Conservation (phyloP, 129 eudicot species). For the Scalesia atractyloides region DNA sequence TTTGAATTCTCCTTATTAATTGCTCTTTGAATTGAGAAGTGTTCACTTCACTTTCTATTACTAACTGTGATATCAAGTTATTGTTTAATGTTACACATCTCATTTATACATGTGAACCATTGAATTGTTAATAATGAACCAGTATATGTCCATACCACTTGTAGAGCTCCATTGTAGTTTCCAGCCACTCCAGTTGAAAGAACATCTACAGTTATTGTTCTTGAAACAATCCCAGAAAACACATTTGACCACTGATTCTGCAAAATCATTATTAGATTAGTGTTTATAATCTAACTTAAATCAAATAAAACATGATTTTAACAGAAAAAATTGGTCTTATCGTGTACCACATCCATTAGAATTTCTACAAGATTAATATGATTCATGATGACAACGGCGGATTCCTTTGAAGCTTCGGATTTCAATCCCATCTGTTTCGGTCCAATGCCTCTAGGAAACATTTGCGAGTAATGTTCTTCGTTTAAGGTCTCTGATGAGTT, state of each 20-base stretch:
- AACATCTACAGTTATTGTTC: conserved; percentile 62
- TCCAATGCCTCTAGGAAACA: conserved; percentile 54
- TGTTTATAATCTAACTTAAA: conserved; percentile 1
- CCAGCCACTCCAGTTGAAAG: conserved; percentile 66
- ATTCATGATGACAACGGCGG: conserved; percentile 60
- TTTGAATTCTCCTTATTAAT: too few relatives aligned
- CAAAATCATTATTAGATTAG: neutral
- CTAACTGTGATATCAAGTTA: neutral
- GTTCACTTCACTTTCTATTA: neutral
- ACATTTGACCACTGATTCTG: conserved; percentile 65
- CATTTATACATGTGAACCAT: neutral
- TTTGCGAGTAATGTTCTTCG: conserved; percentile 47
- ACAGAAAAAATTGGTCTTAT: neutral
- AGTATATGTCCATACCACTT: conserved; percentile 62
- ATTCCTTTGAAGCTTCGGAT: conserved; percentile 57
- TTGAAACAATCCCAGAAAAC: conserved; percentile 66
- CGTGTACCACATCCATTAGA: conserved; percentile 60
- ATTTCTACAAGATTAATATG: conserved; percentile 58
- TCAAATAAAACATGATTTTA: neutral
- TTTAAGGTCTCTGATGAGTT: conserved; percentile 36
- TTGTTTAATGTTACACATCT: neutral
- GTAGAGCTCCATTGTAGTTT: conserved; percentile 85
- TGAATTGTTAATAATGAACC: neutral
- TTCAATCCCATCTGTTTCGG: conserved; percentile 33
- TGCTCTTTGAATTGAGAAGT: too few relatives aligned